Percentiles rank a stretch among this genome's conserved stretches.
Conservation (phyloP, 768 basidiomycete species). For the Russula virescens region DNA sequence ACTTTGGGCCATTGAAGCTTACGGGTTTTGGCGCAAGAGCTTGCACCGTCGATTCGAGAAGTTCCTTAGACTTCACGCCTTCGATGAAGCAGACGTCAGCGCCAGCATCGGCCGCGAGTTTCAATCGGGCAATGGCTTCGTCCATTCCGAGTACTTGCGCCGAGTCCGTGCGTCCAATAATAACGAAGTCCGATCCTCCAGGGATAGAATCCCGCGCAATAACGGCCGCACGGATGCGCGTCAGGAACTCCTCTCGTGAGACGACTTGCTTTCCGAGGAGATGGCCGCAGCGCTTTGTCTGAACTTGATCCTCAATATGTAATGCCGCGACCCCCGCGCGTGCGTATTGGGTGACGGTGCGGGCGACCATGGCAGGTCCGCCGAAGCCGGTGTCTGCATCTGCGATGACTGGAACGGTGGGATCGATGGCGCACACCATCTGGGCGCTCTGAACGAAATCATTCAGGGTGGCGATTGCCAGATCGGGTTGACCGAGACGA, state of each 20-base stretch:
- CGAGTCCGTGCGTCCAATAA: constrained; percentile 73
- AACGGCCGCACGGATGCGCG: too few relatives aligned
- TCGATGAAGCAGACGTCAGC: too few relatives aligned
- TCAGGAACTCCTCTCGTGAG: too few relatives aligned
- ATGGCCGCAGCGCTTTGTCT: constrained; percentile 77
- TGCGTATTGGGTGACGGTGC: constrained; percentile 61
- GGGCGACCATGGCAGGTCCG: constrained; percentile 67
- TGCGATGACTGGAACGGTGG: constrained; percentile 65
- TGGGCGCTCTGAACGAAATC: too few relatives aligned
- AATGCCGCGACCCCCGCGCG: constrained; percentile 66
- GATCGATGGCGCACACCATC: constrained; percentile 55
- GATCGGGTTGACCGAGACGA: constrained; percentile 69
- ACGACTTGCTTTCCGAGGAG: too few relatives aligned
- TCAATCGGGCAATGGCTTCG: constrained; percentile 59
- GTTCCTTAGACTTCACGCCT: too few relatives aligned
- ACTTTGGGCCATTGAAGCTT: too few relatives aligned
- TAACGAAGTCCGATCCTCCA: constrained; percentile 70
- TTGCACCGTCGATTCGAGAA: too few relatives aligned
- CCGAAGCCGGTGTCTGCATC: constrained; percentile 79
- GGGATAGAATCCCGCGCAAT: too few relatives aligned
- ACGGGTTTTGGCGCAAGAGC: too few relatives aligned
- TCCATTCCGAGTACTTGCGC: constrained; percentile 78
- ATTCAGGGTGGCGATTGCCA: constrained; percentile 72
- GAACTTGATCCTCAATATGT: constrained; percentile 80
- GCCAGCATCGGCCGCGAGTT: too few relatives aligned